Evolutionary conservation across 2,329 filamentous ascomycete species (phyloP), one percentile per base, ranked within the genome.

Genomic region (Talaromyces sp.): DNA sequence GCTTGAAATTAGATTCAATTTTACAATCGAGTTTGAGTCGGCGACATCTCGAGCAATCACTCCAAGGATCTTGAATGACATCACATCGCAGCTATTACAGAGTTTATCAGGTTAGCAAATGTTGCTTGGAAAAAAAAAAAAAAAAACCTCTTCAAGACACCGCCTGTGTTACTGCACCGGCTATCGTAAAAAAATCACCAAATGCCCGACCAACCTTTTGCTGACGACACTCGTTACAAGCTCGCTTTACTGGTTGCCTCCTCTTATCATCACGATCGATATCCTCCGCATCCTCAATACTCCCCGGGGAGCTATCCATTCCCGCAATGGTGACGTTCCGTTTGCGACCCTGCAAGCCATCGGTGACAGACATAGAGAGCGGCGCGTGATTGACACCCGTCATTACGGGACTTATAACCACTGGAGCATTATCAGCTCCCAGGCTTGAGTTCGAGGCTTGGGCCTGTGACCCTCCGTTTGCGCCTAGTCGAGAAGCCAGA

Each of bases 141-240:
- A n/a, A n/a, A n/a, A n/a, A n/a, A n/a, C n/a, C n/a, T n/a, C n/a
- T 27, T 27, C 24, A 27, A 5, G 24, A 27, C 24, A 27, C 24
- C 24, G 24, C 24, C 47, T 20, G 32, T 14, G 19, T 22, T 43
- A 14, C 22, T 33, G 40, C 51, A 41, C 54, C 47, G 55, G n/a
- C 14, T 10, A 13, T n/a, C 3, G 6, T 6, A 10, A 49, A 19
- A 43, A 42, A 45, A 49, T 30, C 16, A 16, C 20, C 20, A 33
- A 22, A 17, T 30, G 22, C 30, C 9, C 19, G 33, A 52, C 69
- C 70, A 59, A 87, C 85, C 77, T 88, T 88, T 65, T 88, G 85
- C 70, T 88, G 86, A 45, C 85, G 78, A 68, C 85, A 88, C 66
- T 88, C 84, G 68, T 87, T 87, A 69, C 85, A 88, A 17, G 85